Percentiles rank a stretch among this genome's conserved stretches.
phyloP scores from a whole-genome alignment of 75 land plant species.

The Sequoia sempervirens region DNA sequence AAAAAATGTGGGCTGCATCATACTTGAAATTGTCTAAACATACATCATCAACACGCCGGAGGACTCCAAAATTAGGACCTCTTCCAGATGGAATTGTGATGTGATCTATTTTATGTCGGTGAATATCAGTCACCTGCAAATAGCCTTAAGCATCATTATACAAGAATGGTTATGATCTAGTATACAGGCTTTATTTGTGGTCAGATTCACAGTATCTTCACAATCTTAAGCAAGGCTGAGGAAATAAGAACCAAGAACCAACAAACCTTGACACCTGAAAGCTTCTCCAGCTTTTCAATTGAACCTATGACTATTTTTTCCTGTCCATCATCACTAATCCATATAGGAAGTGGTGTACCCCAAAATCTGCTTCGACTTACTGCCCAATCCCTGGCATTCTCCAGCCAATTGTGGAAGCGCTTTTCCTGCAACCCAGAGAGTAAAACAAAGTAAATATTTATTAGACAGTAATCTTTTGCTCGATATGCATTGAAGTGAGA shows the following conservation, averaged over 20 bases:
- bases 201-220: no score
- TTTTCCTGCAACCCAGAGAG: conserved; percentile 67
- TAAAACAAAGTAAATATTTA: not conserved
- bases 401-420: conserved; percentile 98
- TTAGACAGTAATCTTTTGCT: not conserved
- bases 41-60: conserved; percentile 92
- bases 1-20: not conserved
- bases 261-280: conserved; percentile 84
- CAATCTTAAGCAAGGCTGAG: not conserved
- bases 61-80: conserved; percentile 85
- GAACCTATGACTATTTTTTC: conserved; percentile 83
- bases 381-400: conserved; percentile 99
- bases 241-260: not conserved
- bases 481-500: not conserved
- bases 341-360: conserved; percentile 98
- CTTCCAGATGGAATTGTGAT: conserved; percentile 87
- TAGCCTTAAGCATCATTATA: not conserved
- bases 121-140: conserved; percentile 80
- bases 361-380: conserved; percentile 95
- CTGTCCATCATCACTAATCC: conserved; percentile 91
- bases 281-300: conserved; percentile 74
- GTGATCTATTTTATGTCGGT: conserved; percentile 92
- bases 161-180: not conserved
- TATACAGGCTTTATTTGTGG: not conserved
- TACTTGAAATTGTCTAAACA: conserved; percentile 13